Evolutionary conservation across 2,329 filamentous ascomycete species (phyloP).

Genomic region (Pseudocercospora eumusae): DNA sequence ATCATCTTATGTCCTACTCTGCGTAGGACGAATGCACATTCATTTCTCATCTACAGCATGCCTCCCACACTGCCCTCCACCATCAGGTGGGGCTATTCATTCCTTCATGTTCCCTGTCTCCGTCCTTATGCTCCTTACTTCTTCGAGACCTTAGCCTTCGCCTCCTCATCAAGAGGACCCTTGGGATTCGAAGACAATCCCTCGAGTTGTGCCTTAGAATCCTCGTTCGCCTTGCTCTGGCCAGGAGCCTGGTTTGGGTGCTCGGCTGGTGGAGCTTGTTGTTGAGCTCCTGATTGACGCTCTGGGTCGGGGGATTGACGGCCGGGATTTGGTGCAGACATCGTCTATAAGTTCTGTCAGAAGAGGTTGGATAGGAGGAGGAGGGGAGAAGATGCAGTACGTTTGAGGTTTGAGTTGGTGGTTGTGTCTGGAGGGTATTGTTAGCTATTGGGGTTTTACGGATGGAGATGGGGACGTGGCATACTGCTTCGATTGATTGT

Average conservation of each 20-base stretch:
- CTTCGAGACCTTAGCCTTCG: constrained; percentile 60
- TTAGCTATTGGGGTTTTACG: not conserved
- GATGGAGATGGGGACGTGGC: not conserved
- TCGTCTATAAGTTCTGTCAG: constrained; percentile 44
- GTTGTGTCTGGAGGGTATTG: not conserved
- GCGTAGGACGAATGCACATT: too few species aligned
- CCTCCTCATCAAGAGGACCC: constrained; percentile 61
- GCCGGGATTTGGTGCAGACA: constrained; percentile 65
- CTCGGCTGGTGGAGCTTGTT: constrained; percentile 60
- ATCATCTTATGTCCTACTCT: too few species aligned
- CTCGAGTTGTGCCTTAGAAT: constrained; percentile 54
- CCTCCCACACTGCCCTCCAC: not conserved
- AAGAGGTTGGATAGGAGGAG: not conserved
- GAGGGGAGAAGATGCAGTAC: not conserved
- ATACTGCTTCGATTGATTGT: not conserved
- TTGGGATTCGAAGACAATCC: constrained; percentile 67
- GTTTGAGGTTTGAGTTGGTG: not conserved
- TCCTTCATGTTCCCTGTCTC: too few species aligned
- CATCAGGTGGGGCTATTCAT: too few species aligned
- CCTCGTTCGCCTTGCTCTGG: constrained; percentile 52
- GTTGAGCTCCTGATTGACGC: constrained; percentile 60
- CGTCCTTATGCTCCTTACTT: too few species aligned
- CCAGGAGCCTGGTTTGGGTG: constrained; percentile 44
- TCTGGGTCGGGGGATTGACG: constrained; percentile 78
- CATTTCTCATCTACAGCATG: too few species aligned